phyloP scores from a whole-genome alignment of 2,329 filamentous ascomycete genomes.

The Aspergillus uvarum region DNA sequence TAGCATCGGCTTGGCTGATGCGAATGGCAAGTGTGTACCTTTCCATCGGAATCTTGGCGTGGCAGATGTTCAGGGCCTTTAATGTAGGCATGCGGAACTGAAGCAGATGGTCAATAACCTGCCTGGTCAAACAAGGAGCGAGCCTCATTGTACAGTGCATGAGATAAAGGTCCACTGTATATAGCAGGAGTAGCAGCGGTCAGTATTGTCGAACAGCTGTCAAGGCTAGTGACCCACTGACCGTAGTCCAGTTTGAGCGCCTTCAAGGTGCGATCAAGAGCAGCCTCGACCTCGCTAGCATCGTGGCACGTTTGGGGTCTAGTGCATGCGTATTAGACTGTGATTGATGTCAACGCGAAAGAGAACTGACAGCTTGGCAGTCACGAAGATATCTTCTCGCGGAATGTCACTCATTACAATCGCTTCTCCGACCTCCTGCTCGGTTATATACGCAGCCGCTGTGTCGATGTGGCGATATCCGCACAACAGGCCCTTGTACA shows the following conservation, averaged over 20 bases:
- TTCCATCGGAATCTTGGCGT: not conserved
- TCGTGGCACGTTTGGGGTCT: not conserved
- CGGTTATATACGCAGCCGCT: not conserved
- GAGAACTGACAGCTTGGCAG: not conserved
- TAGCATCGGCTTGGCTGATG: not conserved
- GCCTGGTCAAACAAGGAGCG: not conserved
- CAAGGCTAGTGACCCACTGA: not conserved
- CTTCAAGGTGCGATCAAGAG: not conserved
- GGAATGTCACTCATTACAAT: not conserved
- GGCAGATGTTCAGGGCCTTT: not conserved
- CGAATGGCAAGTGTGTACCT: not conserved
- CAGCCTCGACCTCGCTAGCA: not conserved
- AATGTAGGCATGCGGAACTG: not conserved
- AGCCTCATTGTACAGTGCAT: not conserved
- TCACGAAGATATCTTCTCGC: not conserved
- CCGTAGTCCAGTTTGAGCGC: not conserved
- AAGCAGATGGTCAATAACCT: not conserved
- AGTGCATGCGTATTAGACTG: not conserved
- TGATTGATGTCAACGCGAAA: not conserved
- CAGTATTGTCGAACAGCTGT: not conserved
- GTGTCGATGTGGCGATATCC: conserved; percentile 12
- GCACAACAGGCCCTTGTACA: not conserved
- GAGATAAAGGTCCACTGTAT: not conserved
- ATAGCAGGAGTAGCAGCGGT: not conserved
- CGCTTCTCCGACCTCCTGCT: not conserved